Base-by-base conservation (phyloP, 768 basidiomycete genomes). In the Naematelia aurantialba region DNA sequence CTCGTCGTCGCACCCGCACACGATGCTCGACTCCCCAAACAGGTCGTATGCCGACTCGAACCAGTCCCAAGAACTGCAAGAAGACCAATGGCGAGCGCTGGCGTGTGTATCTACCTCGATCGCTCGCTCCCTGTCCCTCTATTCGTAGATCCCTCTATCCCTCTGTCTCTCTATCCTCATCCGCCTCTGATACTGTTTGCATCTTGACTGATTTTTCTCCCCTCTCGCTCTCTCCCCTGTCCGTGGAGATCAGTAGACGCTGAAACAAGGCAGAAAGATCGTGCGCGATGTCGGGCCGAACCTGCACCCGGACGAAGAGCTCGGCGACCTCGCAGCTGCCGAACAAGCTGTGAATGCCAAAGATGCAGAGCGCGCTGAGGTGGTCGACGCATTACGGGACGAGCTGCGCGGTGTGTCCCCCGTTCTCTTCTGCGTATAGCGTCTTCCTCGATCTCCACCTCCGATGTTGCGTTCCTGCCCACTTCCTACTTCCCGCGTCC, bases 291-390 rank as follows among this genome's bases (percentile, higher is more conserved):
- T 65, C 3, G 69, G 63, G 50, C 63, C 66, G 11, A 68, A 34
- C 8, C 50, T 73, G 34, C 63, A 44, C 3, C 56, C 63, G 3
- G 65, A 70, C 17, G 69, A 70, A 11, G 72, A 73, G 51, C 39
- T 73, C 1, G 61, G 54, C 13, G 61, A 69, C 48, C 42, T 73
- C 5, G 59, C 57, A 4, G 65, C 68, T 14, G 72, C 72, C 4
- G 69, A 70, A 57, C 58, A 50, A 39, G 69, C 67, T 21, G 67
- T 71, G 13, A 47, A 58, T 31, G 60, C 60, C 5, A 68, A 63
- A 47, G 65, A 68, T 52, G 21, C 21, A 0, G 67, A 70, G 29
- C 42, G 69, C 42, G 42, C 26, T 1, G 47, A 22, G 5, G 60
- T 63, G 5, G 39, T 68, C 2, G 61, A 60, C 34, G 13, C 50